phyloP scores from a whole-genome alignment of 2,329 filamentous ascomycete genomes.

The Cladosporium sp. region DNA sequence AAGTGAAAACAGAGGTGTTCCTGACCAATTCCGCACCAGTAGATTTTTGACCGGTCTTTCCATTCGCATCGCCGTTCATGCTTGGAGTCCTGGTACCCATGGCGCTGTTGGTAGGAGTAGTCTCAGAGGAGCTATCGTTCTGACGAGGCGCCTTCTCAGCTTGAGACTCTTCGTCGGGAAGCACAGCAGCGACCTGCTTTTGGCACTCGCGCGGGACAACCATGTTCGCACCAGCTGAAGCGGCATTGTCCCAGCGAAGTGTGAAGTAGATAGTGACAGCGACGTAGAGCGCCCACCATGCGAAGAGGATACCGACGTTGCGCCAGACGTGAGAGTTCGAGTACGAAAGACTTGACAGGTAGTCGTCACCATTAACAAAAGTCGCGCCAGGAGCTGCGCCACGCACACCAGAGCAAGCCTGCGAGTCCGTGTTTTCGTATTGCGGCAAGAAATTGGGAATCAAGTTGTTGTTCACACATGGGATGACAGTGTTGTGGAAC shows the following conservation, averaged over 20 bases:
- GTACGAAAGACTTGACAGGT: slow-evolving; percentile 57
- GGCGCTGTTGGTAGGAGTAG: slow-evolving; percentile 11
- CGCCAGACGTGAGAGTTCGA: slow-evolving; percentile 46
- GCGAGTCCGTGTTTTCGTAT: slow-evolving; percentile 44
- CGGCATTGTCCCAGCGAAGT: slow-evolving; percentile 55
- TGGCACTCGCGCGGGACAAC: slow-evolving; percentile 64
- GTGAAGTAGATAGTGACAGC: slow-evolving; percentile 61
- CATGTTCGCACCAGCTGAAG: slow-evolving; percentile 41
- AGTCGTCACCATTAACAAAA: slow-evolving; percentile 63
- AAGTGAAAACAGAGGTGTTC: slow-evolving; percentile 60
- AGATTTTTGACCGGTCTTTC: slow-evolving; percentile 4
- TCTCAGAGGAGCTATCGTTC: slow-evolving; percentile 13
- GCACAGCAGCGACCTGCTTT: slow-evolving; percentile 35
- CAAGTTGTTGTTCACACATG: slow-evolving; percentile 54
- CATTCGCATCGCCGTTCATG: slow-evolving; percentile 7
- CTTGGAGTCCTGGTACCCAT: slow-evolving; percentile 17
- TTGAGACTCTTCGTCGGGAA: slow-evolving; percentile 48
- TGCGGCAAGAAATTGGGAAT: slow-evolving; percentile 35
- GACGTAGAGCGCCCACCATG: slow-evolving; percentile 63
- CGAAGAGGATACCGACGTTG: slow-evolving; percentile 70
- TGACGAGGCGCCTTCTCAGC: slow-evolving; percentile 20
- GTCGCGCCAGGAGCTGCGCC: slow-evolving; percentile 58
- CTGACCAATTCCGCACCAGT: slow-evolving; percentile 21
- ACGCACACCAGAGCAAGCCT: slow-evolving; percentile 51
- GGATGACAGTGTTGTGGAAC: slow-evolving; percentile 57